Evolutionary conservation across 768 basidiomycete species (phyloP).

Genomic region (Pholiota microspora): DNA sequence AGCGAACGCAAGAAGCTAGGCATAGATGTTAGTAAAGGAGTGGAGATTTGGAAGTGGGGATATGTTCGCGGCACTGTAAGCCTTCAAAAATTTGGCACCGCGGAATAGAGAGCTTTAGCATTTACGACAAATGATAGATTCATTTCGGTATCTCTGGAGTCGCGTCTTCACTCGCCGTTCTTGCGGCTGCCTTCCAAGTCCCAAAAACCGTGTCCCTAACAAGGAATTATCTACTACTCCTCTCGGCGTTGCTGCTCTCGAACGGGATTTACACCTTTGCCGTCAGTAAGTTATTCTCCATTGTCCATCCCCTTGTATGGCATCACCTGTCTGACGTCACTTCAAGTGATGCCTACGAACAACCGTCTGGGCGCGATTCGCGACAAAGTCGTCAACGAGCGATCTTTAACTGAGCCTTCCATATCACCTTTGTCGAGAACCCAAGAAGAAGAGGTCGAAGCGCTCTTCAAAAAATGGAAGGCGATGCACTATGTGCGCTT

Average conservation of each 20-base stretch:
- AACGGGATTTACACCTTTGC: background rate
- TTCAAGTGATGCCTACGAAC: constrained; percentile 10
- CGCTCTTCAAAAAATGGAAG: constrained; percentile 11
- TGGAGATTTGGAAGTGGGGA: constrained; percentile 10
- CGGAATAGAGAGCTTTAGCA: background rate
- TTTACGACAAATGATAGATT: background rate
- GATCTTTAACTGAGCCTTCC: background rate
- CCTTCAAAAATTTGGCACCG: background rate
- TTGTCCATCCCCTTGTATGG: background rate
- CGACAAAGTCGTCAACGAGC: background rate
- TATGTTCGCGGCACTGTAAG: constrained; percentile 11
- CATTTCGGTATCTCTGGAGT: constrained; percentile 1
- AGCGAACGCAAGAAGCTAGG: constrained; percentile 6
- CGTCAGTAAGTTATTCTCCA: background rate
- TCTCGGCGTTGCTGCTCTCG: background rate
- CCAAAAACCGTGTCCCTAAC: background rate
- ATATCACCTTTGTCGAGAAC: background rate
- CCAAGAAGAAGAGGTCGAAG: constrained; percentile 5
- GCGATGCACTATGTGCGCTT: constrained; percentile 9
- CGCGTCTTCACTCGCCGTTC: background rate
- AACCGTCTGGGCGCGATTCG: constrained; percentile 7
- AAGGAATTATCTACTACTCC: constrained; percentile 2
- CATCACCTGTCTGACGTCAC: background rate
- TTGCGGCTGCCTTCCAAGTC: constrained; percentile 3
- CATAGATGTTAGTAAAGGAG: background rate